These are phyloP conservation scores for Colletotrichum viniferum DNA, from an alignment of 2,329 filamentous ascomycete species.

Conservation along the genomic window DNA sequence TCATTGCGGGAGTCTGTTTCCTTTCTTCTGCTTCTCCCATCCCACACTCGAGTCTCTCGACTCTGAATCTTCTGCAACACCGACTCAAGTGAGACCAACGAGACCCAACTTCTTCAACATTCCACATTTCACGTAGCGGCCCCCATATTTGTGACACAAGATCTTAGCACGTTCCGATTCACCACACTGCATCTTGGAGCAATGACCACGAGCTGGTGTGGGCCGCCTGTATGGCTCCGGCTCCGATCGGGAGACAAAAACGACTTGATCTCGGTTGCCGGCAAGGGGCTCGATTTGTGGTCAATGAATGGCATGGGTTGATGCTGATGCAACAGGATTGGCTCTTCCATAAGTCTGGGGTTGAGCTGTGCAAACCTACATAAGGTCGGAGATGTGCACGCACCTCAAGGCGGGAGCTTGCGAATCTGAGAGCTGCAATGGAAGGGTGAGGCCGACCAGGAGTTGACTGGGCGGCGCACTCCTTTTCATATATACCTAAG, in stretches of 20 bases:
- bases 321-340: background rate
- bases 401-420: background rate
- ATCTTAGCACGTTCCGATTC: background rate
- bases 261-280: background rate
- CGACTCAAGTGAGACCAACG: background rate
- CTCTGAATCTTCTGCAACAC: background rate
- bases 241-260: background rate
- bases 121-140: background rate
- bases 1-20: background rate
- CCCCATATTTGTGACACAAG: background rate
- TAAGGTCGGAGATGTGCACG: background rate
- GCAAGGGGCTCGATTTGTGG: background rate
- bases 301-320: background rate
- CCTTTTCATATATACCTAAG: background rate
- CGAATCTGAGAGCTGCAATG: background rate
- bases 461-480: background rate
- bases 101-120: background rate
- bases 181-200: background rate
- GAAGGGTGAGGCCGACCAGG: background rate
- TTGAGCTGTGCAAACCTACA: background rate
- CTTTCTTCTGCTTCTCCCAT: background rate
- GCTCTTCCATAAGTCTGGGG: background rate
- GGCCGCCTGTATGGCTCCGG: background rate
- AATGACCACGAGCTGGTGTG: background rate
- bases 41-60: background rate